Conservation (phyloP, 192 early-diverging fungal genomes). For the Blastocladiella britannica region DNA sequence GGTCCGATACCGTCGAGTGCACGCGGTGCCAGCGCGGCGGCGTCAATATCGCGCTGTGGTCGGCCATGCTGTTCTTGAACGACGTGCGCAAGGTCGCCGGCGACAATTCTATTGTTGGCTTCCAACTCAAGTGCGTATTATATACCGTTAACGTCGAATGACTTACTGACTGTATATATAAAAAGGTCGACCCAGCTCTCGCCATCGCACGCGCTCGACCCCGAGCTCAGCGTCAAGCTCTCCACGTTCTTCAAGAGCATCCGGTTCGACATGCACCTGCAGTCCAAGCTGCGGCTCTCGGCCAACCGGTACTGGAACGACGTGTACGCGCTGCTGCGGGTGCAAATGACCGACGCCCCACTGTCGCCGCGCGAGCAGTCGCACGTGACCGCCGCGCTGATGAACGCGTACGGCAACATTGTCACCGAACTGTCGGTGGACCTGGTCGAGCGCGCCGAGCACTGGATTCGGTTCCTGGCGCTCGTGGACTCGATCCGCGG, state of each 20-base stretch:
- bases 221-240: background rate
- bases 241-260: background rate
- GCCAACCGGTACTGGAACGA: background rate
- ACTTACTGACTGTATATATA: too few species aligned
- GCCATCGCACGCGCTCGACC: background rate
- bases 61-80: background rate
- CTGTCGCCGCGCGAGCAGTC: background rate
- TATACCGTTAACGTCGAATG: too few species aligned
- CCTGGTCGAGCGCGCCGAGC: background rate
- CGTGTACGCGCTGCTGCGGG: background rate
- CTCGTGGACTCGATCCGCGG: background rate
- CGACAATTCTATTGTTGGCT: background rate
- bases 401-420: constrained; percentile 1
- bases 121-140: background rate
- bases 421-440: background rate
- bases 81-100: background rate
- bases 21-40: background rate
- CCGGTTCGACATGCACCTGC: background rate
- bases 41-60: background rate
- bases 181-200: background rate
- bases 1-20: background rate
- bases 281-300: background rate
- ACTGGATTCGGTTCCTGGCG: background rate
- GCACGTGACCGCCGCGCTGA: background rate
- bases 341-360: background rate